Evolutionary conservation across 306 rosid genomes (phyloP), one percentile per base, ranked within the genome.

Genomic region (Pueraria montana): DNA sequence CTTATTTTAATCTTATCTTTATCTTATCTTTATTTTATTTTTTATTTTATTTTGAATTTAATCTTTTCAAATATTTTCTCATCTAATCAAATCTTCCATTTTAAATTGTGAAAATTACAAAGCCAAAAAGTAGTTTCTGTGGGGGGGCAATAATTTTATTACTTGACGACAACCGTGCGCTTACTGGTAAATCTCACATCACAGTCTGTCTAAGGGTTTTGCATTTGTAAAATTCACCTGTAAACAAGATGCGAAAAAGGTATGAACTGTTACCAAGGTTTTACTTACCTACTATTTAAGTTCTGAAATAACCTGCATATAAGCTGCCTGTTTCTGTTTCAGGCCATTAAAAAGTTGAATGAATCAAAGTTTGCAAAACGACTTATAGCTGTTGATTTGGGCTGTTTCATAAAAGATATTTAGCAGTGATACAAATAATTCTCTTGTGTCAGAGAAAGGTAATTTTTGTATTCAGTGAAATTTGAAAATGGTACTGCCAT

Each of bases 341-440:
- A 96, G 99, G 99, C 98, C 67, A 91, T 96, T 86, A 65, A 86
- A 84, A 91, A 80, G 82, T 89, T 92, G 81, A 96, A 96, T 84
- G 99, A 98, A 62, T 88, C 87, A 30, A 88, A 42, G 74, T 85
- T 96, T 81, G 85, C 80, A 48, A 94, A 90, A 81, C 94, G 99
- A 76, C 83, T 90, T 48, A 88, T 96, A 81, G 98, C 99, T 84
- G 99, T 96, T 88, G 99, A 96, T 74, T 96, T 97, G n/a, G 98
- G 97, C 98, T 82, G 88, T 96, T 84, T 81, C 99, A 4, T 92
- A 96, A 93, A 89, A 92, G 87, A 61, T 94, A 75, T 96, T 91
- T 85, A 89, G 81, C 48, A 85, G 86, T 72, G 90, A 86, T 74
- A 45, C 75, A 71, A 83, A 81, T 77, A 87, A 77, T 18, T 26